Percentiles rank a stretch among this genome's conserved stretches.
These are phyloP conservation scores for Prunus yedoensis DNA, from an alignment of 331 rosid species.

Conservation along the genomic window DNA sequence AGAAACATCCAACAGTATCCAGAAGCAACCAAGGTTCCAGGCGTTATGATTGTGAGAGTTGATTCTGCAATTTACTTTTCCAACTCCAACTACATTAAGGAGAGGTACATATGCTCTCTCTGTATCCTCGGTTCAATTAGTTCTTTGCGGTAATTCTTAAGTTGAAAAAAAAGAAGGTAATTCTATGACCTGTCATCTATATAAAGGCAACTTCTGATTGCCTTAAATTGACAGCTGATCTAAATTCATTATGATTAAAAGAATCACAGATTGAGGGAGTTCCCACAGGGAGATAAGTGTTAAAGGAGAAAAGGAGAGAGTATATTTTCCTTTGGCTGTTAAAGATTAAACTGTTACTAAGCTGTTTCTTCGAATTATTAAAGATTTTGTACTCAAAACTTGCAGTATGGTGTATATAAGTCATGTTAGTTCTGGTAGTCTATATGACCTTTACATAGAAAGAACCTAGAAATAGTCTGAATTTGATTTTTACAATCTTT, in stretches of 20 bases:
- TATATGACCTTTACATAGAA: background rate
- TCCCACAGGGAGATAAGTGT: too few relatives aligned
- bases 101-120: conserved; percentile 56
- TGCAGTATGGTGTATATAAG: conserved; percentile 7
- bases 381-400: conserved; percentile 9
- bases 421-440: background rate
- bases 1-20: conserved; percentile 89
- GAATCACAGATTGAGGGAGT: too few relatives aligned
- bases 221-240: background rate
- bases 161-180: background rate
- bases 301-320: too few relatives aligned
- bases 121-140: conserved; percentile 1
- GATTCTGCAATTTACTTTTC: conserved; percentile 96
- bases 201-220: background rate
- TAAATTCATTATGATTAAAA: background rate
- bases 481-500: background rate
- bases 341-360: background rate
- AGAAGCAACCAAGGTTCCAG: conserved; percentile 73
- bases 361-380: conserved; percentile 5
- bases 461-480: background rate
- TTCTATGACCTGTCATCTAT: background rate
- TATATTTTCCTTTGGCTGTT: too few relatives aligned
- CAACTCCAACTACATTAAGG: conserved; percentile 87
- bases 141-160: background rate
- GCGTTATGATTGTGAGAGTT: conserved; percentile 80